Base-by-base conservation (phyloP, 2,329 filamentous ascomycete species). In the Raffaelea deltoideospora region DNA sequence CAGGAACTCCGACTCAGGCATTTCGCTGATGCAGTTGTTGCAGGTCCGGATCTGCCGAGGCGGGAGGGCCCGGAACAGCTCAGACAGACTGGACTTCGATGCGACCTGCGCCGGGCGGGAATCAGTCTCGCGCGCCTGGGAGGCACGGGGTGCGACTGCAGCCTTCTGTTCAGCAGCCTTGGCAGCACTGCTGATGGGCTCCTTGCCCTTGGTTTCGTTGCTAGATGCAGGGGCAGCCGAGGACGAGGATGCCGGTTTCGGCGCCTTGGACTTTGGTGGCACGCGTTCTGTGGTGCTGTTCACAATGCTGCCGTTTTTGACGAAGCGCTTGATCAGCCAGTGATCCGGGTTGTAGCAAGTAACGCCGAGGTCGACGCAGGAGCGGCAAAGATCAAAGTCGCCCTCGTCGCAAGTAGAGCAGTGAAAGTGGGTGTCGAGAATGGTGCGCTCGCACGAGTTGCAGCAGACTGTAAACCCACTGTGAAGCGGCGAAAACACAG, bases 331-430 rank as follows among this genome's bases (percentile, higher is more conserved):
- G 56, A 96, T 88, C 58, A 98, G 67, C 87, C 86, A 95, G 61
- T 98, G 90, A 44, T 75, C 71, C 22, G 78, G 70, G 39, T 77
- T 77, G 43, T 76, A 71, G 63, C 92, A 98, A 29, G 81, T 72
- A 40, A 80, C 67, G 44, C 87, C 87, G 30, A 67, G 62, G 34
- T 76, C 69, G 33, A 95, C 74, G 50, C 90, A 98, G 6, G 64
- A 57, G 45, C 76, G 69, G 65, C 92, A 98, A 22, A 98, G 72
- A 52, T 98, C 90, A 50, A 87, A 98, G 56, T 98, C 90, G 29
- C 88, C 90, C 39, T 80, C 74, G 45, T 96, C 85, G 53, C 90
- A 98, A 40, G 81, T 83, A 46, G 82, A 82, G 65, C 92, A 98
- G 61, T 98, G 90, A 58, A 83, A 98, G 59, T 98, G 88, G 35